Evolutionary conservation across 805 yeast genomes (phyloP).

Genomic region (Candida incommunis): DNA sequence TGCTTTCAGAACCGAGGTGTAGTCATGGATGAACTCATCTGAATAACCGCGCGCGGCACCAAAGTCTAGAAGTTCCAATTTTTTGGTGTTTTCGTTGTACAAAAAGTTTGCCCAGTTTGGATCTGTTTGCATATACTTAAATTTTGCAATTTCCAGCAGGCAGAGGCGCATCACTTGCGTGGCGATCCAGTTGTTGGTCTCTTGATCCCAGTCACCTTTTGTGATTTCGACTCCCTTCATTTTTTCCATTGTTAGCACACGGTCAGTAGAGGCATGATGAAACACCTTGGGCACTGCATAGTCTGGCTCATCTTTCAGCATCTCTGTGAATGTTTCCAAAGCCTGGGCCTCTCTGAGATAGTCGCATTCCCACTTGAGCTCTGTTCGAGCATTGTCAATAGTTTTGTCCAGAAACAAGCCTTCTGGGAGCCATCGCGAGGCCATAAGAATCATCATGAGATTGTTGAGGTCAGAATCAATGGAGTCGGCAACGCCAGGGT

Average conservation of each 20-base stretch:
- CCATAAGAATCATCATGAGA: conserved; percentile 65
- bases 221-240: conserved; percentile 76
- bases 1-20: conserved; percentile 57
- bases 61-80: conserved; percentile 81
- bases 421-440: conserved; percentile 74
- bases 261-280: conserved; percentile 63
- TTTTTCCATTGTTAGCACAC: conserved; percentile 77
- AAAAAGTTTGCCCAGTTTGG: conserved; percentile 98
- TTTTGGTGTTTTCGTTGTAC: conserved; percentile 54
- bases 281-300: conserved; percentile 74
- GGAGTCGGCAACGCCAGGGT: conserved; percentile 89
- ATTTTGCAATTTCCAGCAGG: conserved; percentile 68
- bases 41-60: conserved; percentile 85
- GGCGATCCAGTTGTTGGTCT: conserved; percentile 67
- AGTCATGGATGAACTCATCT: conserved; percentile 51
- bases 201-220: conserved; percentile 59
- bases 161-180: conserved; percentile 78
- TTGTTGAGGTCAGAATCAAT: conserved; percentile 92
- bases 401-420: conserved; percentile 88
- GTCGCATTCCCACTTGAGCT: conserved; percentile 96
- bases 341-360: conserved; percentile 78
- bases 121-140: conserved; percentile 93
- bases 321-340: conserved; percentile 49
- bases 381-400: conserved; percentile 83
- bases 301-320: conserved; percentile 44